Conservation (phyloP, 2,329 filamentous ascomycete species). For the Alternaria ethzedia region DNA sequence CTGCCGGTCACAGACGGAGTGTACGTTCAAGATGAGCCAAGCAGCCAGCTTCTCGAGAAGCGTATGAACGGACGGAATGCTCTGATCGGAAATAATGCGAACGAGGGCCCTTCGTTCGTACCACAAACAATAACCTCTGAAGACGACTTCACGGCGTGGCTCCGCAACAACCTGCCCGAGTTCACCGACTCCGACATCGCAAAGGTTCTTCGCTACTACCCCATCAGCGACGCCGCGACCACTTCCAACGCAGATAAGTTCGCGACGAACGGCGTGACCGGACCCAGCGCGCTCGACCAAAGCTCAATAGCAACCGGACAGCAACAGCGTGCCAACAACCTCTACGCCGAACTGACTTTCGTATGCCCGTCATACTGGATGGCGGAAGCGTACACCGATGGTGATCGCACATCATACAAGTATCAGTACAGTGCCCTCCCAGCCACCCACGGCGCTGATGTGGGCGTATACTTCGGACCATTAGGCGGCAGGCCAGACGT, state of each 20-base stretch:
- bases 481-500: background rate
- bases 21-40: constrained; percentile 49
- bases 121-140: constrained; percentile 53
- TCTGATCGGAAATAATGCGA: constrained; percentile 55
- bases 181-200: constrained; percentile 44
- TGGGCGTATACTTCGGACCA: constrained; percentile 22
- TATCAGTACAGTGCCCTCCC: constrained; percentile 31
- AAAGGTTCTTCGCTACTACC: constrained; percentile 46
- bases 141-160: constrained; percentile 48
- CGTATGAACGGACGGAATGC: constrained; percentile 50
- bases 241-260: constrained; percentile 25
- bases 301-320: constrained; percentile 59
- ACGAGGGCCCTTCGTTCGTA: constrained; percentile 58
- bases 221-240: constrained; percentile 26
- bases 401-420: constrained; percentile 13
- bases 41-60: constrained; percentile 44
- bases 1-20: constrained; percentile 53
- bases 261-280: constrained; percentile 41
- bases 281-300: constrained; percentile 58
- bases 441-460: constrained; percentile 25
- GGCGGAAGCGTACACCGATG: constrained; percentile 52
- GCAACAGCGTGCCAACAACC: constrained; percentile 60
- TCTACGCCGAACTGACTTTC: constrained; percentile 63
- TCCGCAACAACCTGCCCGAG: constrained; percentile 53
- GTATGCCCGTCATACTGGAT: constrained; percentile 65